These are phyloP conservation scores for Hyaloscypha hepaticicola DNA, from an alignment of 495 filamentous ascomycete species.

Conservation along the genomic window DNA sequence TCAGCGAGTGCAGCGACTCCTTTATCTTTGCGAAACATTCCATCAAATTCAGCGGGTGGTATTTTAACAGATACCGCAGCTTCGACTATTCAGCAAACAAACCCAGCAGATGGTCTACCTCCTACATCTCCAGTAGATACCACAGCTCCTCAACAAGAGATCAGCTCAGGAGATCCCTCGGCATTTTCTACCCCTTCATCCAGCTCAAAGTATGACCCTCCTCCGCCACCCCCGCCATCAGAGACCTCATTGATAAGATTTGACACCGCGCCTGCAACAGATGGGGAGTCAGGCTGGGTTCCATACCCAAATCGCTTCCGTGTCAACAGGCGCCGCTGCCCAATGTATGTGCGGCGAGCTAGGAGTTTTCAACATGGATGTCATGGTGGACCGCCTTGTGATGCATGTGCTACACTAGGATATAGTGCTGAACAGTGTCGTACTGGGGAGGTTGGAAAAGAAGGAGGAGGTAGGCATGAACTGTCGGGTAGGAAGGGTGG, in stretches of 20 bases:
- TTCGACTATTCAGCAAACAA: no score
- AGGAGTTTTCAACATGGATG: neutral
- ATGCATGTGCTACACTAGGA: neutral
- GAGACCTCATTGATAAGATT: no score
- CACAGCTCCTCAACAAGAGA: neutral
- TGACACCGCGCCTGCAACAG: no score
- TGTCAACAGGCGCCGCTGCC: neutral
- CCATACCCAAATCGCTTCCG: neutral
- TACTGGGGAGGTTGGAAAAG: neutral
- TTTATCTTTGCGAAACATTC: no score
- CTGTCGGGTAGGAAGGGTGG: neutral
- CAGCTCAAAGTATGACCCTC: no score
- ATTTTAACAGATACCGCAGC: neutral
- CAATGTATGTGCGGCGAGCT: neutral
- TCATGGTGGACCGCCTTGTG: neutral
- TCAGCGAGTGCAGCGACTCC: no score
- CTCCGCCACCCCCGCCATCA: no score
- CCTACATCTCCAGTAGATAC: neutral
- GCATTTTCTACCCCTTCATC: no score
- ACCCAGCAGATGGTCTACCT: no score
- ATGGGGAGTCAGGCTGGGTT: neutral
- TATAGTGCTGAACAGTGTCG: neutral
- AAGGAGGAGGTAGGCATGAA: neutral
- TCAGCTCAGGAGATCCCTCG: no score
- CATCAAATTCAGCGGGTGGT: neutral